Conservation (phyloP, 805 yeast genomes). For the Metahyphopichia silvanorum region DNA sequence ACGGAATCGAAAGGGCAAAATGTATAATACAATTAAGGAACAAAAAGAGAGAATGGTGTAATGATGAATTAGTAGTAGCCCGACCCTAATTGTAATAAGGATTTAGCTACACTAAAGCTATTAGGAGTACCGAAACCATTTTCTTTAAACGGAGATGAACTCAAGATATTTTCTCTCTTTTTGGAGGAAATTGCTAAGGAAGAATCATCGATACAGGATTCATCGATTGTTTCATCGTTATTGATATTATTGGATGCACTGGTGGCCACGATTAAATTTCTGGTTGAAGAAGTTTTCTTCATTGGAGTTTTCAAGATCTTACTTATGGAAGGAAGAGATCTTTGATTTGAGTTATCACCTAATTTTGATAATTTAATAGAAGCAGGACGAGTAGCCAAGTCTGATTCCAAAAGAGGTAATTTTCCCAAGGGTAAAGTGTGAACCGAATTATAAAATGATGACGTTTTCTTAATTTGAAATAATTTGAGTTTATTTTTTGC, state of each 20-base stretch:
- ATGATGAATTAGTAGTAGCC: constrained; percentile 6
- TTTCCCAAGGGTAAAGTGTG: not conserved
- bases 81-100: constrained; percentile 40
- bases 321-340: constrained; percentile 36
- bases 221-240: constrained; percentile 20
- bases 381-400: constrained; percentile 1
- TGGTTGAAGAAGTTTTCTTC: constrained; percentile 25
- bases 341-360: not conserved
- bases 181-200: constrained; percentile 2
- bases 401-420: constrained; percentile 7
- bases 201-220: constrained; percentile 6
- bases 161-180: constrained; percentile 18
- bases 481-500: constrained; percentile 24
- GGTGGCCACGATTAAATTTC: constrained; percentile 13
- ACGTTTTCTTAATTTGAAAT: constrained; percentile 35
- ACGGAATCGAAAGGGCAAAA: constrained; percentile 1
- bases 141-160: constrained; percentile 32
- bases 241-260: constrained; percentile 3
- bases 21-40: constrained; percentile 1
- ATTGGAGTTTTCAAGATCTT: constrained; percentile 44
- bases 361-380: not conserved
- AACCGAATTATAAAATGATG: constrained; percentile 24
- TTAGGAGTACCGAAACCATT: constrained; percentile 40
- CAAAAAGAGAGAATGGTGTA: constrained; percentile 1
- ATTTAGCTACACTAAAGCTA: constrained; percentile 43